These are phyloP conservation scores for Pseudogymnoascus sp. DNA, from an alignment of 2,329 filamentous ascomycete species.

Conservation along the genomic window DNA sequence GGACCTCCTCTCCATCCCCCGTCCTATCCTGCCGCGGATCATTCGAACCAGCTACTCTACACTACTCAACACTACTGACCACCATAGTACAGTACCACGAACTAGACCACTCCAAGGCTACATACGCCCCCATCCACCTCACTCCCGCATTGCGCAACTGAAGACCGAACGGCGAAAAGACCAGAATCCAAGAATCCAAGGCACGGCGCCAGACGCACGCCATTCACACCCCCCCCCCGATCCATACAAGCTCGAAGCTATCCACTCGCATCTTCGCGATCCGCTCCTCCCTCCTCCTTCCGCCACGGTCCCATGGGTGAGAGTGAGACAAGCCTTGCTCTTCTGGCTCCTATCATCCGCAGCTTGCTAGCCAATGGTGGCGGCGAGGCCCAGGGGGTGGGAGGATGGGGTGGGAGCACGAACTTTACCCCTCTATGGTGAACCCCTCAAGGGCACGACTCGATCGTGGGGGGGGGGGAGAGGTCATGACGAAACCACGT, in stretches of 20 bases:
- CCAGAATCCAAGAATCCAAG: neutral
- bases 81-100: neutral
- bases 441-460: neutral
- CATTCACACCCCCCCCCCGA: neutral
- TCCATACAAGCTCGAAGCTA: neutral
- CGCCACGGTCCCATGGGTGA: neutral
- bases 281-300: neutral
- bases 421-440: neutral
- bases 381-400: neutral
- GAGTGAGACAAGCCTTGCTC: neutral
- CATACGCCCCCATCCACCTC: neutral
- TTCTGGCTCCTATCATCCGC: neutral
- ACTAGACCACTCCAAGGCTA: neutral
- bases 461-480: neutral
- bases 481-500: neutral
- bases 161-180: neutral
- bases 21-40: neutral
- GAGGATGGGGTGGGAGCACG: neutral
- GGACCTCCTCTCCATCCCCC: neutral
- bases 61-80: neutral
- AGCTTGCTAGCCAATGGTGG: neutral
- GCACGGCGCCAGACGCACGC: neutral
- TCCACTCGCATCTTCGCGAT: neutral
- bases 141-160: neutral
- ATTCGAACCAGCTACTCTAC: neutral